Conservation (phyloP, 768 basidiomycete genomes). For the Lentinus tigrinus region DNA sequence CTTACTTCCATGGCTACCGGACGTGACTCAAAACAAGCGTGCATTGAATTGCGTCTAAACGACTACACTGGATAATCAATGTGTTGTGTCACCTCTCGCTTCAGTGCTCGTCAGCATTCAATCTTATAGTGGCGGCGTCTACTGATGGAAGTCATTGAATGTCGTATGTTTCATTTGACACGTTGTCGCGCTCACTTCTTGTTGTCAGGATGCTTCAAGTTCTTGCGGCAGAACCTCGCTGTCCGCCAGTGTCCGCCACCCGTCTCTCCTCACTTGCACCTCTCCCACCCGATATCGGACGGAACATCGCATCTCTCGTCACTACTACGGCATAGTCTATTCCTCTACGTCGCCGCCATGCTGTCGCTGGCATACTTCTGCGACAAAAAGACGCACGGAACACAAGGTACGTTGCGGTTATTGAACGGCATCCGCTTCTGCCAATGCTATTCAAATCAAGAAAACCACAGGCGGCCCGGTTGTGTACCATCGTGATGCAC, state of each 20-base stretch:
- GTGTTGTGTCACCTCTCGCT: slow-evolving; percentile 6
- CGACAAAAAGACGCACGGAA: slow-evolving; percentile 14
- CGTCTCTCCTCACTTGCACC: background rate
- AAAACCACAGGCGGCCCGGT: slow-evolving; percentile 11
- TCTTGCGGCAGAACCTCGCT: slow-evolving; percentile 15
- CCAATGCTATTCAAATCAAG: slow-evolving; percentile 16
- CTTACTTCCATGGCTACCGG: background rate
- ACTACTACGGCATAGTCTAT: background rate
- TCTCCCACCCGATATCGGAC: background rate
- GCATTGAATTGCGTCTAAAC: slow-evolving; percentile 18
- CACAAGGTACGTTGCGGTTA: slow-evolving; percentile 12
- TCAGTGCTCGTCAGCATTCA: background rate
- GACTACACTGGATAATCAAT: slow-evolving; percentile 1
- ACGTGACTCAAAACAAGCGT: slow-evolving; percentile 8
- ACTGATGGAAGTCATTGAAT: too few species aligned
- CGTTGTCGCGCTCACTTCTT: slow-evolving; percentile 5
- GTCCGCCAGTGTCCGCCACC: background rate
- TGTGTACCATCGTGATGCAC: background rate
- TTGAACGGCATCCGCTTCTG: slow-evolving; percentile 8
- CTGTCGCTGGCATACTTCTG: slow-evolving; percentile 2
- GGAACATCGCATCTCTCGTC: background rate
- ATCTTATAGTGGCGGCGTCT: too few species aligned
- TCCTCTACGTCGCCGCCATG: background rate
- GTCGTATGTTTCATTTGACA: too few species aligned
- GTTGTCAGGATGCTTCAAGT: background rate